These are phyloP conservation scores for Protostelium mycophagum DNA, from an alignment of 78 protist genomes.

Conservation along the genomic window DNA sequence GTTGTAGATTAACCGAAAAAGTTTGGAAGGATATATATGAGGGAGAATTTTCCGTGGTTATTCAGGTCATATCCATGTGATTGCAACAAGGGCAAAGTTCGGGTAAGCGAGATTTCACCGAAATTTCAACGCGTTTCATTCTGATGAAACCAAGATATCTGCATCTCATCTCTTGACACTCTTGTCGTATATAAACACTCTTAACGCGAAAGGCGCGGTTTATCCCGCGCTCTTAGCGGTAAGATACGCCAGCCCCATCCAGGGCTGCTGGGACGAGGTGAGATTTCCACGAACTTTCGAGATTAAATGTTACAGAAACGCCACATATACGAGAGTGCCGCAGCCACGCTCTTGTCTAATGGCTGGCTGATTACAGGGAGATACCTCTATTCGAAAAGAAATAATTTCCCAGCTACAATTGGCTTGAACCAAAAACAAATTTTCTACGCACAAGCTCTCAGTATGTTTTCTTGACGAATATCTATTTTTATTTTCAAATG, in stretches of 20 bases:
- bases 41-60: background rate
- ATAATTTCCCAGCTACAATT: background rate
- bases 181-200: background rate
- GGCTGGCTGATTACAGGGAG: background rate
- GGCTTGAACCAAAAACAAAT: background rate
- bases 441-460: background rate
- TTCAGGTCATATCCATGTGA: too few species aligned
- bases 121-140: background rate
- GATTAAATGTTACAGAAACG: background rate
- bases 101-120: too few species aligned
- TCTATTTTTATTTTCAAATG: too few species aligned
- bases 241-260: background rate
- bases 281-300: background rate
- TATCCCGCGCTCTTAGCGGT: background rate
- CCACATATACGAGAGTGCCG: background rate
- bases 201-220: background rate
- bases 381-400: background rate
- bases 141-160: background rate
- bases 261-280: background rate
- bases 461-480: too few species aligned
- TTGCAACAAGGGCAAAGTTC: too few species aligned
- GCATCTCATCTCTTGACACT: too few species aligned
- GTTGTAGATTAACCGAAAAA: background rate
- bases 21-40: background rate
- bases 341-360: background rate